A percentile compares a stretch with the other conserved stretches of the same genome.
Evolutionary conservation across 352 stramenopile genomes (phyloP).

Genomic region (Elongisporangium senticosum): DNA sequence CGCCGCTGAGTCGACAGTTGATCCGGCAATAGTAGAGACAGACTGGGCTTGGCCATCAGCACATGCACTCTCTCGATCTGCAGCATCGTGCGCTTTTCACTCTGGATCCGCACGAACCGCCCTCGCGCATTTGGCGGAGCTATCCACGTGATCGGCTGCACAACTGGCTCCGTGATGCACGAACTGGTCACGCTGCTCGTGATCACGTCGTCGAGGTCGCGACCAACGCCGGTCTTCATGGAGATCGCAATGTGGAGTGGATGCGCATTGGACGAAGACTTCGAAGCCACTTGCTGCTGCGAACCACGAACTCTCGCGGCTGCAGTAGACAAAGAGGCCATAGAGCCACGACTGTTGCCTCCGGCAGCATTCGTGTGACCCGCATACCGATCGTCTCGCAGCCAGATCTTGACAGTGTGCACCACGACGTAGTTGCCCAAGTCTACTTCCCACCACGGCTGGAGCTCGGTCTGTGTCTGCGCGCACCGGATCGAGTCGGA

Average conservation of each 20-base stretch:
- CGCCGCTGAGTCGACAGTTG: constrained; percentile 10
- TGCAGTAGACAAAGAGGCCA: background rate
- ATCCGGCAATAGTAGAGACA: constrained; percentile 14
- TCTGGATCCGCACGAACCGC: constrained; percentile 56
- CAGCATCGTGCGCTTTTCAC: constrained; percentile 30
- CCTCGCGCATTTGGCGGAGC: constrained; percentile 45
- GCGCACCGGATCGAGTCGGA: constrained; percentile 19
- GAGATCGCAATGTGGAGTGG: constrained; percentile 51
- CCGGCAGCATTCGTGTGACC: constrained; percentile 20
- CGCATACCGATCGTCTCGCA: constrained; percentile 19
- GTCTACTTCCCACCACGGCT: constrained; percentile 56
- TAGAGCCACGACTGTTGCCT: background rate
- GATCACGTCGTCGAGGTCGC: constrained; percentile 54
- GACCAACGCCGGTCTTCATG: constrained; percentile 57
- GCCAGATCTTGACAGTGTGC: constrained; percentile 40
- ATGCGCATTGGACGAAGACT: constrained; percentile 17
- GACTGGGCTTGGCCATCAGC: constrained; percentile 24
- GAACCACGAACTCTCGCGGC: background rate
- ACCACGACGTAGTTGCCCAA: constrained; percentile 44
- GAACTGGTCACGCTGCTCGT: constrained; percentile 39
- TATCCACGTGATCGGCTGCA: constrained; percentile 34
- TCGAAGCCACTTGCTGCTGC: constrained; percentile 1
- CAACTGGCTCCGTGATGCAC: constrained; percentile 20
- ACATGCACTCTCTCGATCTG: constrained; percentile 62
- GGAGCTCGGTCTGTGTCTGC: constrained; percentile 42